Conservation (phyloP, 2,329 filamentous ascomycete genomes). For the Orbilia blumenaviensis region DNA sequence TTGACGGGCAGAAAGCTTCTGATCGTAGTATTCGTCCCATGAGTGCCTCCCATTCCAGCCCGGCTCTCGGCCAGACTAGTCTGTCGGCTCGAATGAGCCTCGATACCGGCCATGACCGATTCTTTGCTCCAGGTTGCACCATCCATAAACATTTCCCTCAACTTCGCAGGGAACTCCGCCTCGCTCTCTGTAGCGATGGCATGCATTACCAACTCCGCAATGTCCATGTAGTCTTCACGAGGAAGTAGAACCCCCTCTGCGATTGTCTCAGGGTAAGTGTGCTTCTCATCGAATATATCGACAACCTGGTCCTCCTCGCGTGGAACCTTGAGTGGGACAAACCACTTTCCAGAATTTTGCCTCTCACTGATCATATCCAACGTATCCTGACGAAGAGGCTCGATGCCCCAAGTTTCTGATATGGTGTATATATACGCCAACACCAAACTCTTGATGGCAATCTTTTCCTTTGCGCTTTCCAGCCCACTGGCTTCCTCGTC, state of each 20-base stretch:
- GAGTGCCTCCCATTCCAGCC: constrained; percentile 63
- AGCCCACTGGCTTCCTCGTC: constrained; percentile 81
- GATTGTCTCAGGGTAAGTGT: constrained; percentile 72
- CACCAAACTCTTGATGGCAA: constrained; percentile 82
- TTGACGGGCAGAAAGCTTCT: constrained; percentile 70
- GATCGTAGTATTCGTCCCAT: constrained; percentile 60
- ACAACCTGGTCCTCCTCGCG: constrained; percentile 64
- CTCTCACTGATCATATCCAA: constrained; percentile 79
- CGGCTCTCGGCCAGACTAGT: constrained; percentile 80
- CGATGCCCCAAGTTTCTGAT: constrained; percentile 79
- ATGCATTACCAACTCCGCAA: constrained; percentile 58
- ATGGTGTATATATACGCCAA: constrained; percentile 89
- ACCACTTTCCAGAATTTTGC: constrained; percentile 79
- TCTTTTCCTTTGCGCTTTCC: constrained; percentile 74
- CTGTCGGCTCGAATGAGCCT: constrained; percentile 73
- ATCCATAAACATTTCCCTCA: constrained; percentile 78
- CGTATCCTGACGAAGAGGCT: constrained; percentile 76
- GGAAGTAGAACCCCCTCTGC: constrained; percentile 71
- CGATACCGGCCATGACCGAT: constrained; percentile 72
- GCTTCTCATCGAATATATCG: constrained; percentile 63
- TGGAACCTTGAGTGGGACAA: constrained; percentile 76
- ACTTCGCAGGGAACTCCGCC: constrained; percentile 71
- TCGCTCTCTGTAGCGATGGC: constrained; percentile 61
- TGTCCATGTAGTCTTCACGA: constrained; percentile 62
- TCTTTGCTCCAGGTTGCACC: constrained; percentile 78